phyloP scores from a whole-genome alignment of 1,284 basidiomycete genomes.

The Anthracocystis setariae region DNA sequence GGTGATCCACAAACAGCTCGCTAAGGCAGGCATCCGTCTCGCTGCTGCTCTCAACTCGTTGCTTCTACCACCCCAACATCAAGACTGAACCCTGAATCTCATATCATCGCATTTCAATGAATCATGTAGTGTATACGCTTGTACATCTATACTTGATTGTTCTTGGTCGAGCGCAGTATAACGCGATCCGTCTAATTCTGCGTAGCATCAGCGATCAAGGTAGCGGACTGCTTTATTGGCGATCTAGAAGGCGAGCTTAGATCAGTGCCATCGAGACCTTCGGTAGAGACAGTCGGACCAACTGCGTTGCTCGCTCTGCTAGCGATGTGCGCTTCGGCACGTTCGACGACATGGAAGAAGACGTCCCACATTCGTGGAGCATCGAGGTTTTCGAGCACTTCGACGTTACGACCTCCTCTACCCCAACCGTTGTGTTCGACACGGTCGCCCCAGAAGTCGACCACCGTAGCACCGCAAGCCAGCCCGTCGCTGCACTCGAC shows the following conservation, averaged over 20 bases:
- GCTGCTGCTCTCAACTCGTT: slow-evolving; percentile 80
- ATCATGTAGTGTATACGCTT: no score
- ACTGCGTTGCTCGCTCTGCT: slow-evolving; percentile 9
- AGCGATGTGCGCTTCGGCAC: slow-evolving; percentile 44
- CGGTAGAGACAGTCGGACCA: not conserved
- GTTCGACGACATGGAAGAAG: slow-evolving; percentile 54
- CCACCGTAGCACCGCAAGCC: slow-evolving; percentile 56
- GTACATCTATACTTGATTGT: no score
- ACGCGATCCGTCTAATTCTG: slow-evolving; percentile 6
- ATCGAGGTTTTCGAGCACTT: slow-evolving; percentile 58
- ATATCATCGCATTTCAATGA: not conserved
- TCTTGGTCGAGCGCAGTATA: no score
- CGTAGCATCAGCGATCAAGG: slow-evolving; percentile 9
- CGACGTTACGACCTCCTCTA: slow-evolving; percentile 52
- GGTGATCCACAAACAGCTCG: slow-evolving; percentile 82
- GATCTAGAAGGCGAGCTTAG: slow-evolving; percentile 17
- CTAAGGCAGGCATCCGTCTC: slow-evolving; percentile 81
- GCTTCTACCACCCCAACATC: slow-evolving; percentile 33
- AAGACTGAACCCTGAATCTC: not conserved
- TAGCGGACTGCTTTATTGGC: slow-evolving; percentile 17
- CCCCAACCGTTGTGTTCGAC: slow-evolving; percentile 53
- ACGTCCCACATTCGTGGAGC: slow-evolving; percentile 53
- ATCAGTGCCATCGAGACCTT: slow-evolving; percentile 7
- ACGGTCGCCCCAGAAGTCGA: slow-evolving; percentile 55
- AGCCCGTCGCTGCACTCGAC: slow-evolving; percentile 51